These are phyloP conservation scores for Austroboletus niveus DNA, from an alignment of 1,284 basidiomycete species.

Conservation along the genomic window DNA sequence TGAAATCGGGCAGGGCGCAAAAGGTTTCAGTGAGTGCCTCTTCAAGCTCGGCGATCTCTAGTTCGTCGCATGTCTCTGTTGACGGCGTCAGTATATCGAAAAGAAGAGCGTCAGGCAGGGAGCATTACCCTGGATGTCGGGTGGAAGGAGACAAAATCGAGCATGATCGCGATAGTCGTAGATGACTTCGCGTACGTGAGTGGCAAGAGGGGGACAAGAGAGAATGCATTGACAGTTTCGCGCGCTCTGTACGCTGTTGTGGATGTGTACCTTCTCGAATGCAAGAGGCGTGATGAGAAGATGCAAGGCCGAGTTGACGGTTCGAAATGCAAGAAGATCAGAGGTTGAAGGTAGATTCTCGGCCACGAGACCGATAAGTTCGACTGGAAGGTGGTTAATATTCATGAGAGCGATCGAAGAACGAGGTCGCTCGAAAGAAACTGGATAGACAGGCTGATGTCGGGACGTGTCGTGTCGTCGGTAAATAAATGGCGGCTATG, in stretches of 20 bases:
- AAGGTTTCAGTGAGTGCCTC: conserved; percentile 31
- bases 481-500: too few species aligned
- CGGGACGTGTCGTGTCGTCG: too few species aligned
- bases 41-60: conserved; percentile 34
- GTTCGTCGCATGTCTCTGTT: conserved; percentile 25
- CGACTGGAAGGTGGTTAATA: conserved; percentile 22
- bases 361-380: conserved; percentile 24
- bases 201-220: conserved; percentile 17
- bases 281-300: conserved; percentile 24
- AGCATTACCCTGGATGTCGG: conserved; percentile 14
- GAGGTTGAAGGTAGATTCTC: conserved; percentile 21
- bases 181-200: conserved; percentile 27
- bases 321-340: conserved; percentile 31
- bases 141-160: conserved; percentile 20
- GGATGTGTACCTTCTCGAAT: conserved; percentile 21
- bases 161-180: conserved; percentile 29
- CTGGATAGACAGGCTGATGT: too few species aligned
- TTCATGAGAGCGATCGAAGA: conserved; percentile 12
- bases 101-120: neutral
- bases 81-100: neutral
- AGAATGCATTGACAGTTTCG: conserved; percentile 24
- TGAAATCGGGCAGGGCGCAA: conserved; percentile 19
- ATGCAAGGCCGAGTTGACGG: conserved; percentile 25
- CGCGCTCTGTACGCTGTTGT: conserved; percentile 28
- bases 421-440: too few species aligned